phyloP scores from a whole-genome alignment of 257 asterid genomes.

The Avicennia marina region DNA sequence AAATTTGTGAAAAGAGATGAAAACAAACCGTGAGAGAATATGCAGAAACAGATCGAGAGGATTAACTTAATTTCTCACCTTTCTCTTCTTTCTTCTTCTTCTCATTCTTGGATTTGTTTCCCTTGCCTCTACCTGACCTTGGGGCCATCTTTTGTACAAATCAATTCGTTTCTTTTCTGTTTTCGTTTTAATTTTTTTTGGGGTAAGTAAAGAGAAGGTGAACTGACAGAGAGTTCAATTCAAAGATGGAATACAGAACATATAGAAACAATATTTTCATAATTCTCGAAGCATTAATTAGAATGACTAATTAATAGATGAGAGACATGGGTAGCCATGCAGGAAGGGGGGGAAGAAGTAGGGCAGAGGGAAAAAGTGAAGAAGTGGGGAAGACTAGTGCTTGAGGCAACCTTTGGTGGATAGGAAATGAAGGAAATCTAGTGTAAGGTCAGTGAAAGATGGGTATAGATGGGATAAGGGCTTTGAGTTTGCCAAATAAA shows the following conservation, averaged over 20 bases:
- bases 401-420: neutral
- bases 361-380: neutral
- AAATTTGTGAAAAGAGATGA: neutral
- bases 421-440: slow-evolving; percentile 25
- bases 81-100: slow-evolving; percentile 97
- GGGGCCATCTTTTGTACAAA: slow-evolving; percentile 79
- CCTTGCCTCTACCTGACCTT: slow-evolving; percentile 81
- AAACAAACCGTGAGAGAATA: neutral
- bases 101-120: slow-evolving; percentile 64
- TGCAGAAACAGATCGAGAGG: neutral
- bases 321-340: slow-evolving; percentile 28
- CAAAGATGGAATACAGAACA: too few species aligned
- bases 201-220: too few species aligned
- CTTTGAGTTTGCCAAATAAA: slow-evolving; percentile 34
- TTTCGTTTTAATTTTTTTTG: too few species aligned
- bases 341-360: neutral
- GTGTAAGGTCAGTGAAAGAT: slow-evolving; percentile 22
- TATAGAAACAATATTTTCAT: too few species aligned
- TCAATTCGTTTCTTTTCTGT: neutral
- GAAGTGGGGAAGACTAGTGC: too few species aligned
- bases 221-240: too few species aligned
- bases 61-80: slow-evolving; percentile 28
- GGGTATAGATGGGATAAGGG: slow-evolving; percentile 63
- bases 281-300: too few species aligned
- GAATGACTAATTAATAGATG: too few species aligned